Percentiles rank a stretch among this genome's conserved stretches.
Evolutionary conservation across 192 early-diverging fungal species (phyloP).

Genomic region (Umbelopsis sp.): DNA sequence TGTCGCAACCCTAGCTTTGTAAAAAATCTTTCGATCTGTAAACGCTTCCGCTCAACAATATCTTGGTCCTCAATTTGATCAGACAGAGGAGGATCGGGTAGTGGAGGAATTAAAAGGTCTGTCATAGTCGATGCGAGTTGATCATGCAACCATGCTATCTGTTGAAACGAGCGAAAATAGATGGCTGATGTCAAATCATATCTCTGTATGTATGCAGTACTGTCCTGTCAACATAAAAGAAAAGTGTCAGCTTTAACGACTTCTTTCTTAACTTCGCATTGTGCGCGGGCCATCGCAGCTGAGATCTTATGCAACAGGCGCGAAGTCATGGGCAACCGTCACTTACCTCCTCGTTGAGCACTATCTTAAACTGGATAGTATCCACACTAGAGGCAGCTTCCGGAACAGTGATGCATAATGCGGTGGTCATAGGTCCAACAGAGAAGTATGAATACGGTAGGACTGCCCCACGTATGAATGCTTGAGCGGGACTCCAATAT

Average conservation of each 20-base stretch:
- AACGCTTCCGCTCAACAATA: constrained; percentile 55
- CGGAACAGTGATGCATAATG: constrained; percentile 43
- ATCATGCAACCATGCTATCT: constrained; percentile 52
- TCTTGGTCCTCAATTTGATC: constrained; percentile 54
- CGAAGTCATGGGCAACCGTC: too few relatives aligned
- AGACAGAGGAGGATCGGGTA: constrained; percentile 48
- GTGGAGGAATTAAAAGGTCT: constrained; percentile 47
- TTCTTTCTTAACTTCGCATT: too few relatives aligned
- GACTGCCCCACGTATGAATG: too few relatives aligned
- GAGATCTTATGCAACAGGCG: too few relatives aligned
- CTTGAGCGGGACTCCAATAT: too few relatives aligned
- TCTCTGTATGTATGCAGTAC: background rate
- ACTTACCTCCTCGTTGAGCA: constrained; percentile 37
- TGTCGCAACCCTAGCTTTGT: constrained; percentile 42
- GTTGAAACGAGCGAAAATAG: constrained; percentile 52
- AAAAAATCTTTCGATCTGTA: constrained; percentile 50
- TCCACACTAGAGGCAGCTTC: constrained; percentile 56
- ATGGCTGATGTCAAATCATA: constrained; percentile 13
- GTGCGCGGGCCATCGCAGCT: too few relatives aligned
- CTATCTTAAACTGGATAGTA: constrained; percentile 58
- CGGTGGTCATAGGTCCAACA: constrained; percentile 8
- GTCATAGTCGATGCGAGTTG: constrained; percentile 35
- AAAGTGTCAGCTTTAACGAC: constrained; percentile 1
- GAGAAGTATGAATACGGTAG: too few relatives aligned
- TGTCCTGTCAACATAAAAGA: background rate